Evolutionary conservation across 2,329 filamentous ascomycete species (phyloP).

Genomic region (Fusarium redolens): DNA sequence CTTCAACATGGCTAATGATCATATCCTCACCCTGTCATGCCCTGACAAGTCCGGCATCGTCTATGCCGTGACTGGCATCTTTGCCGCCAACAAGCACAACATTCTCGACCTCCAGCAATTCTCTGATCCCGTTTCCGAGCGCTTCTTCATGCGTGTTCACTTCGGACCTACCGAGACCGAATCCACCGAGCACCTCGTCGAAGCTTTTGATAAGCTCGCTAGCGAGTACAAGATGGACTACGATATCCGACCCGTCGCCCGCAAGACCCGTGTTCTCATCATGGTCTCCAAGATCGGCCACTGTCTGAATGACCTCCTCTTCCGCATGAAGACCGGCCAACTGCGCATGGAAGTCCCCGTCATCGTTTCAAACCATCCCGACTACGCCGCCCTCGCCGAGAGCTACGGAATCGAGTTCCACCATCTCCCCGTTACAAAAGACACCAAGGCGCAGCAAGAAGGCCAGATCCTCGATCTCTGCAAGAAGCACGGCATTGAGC

Average conservation of each 20-base stretch:
- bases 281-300: slow-evolving; percentile 93
- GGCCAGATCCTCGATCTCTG: slow-evolving; percentile 76
- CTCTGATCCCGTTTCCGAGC: slow-evolving; percentile 77
- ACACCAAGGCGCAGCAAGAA: slow-evolving; percentile 82
- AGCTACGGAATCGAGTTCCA: slow-evolving; percentile 83
- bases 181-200: slow-evolving; percentile 63
- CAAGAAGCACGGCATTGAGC: slow-evolving; percentile 75
- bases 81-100: slow-evolving; percentile 79
- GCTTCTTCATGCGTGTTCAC: slow-evolving; percentile 91
- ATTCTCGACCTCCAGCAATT: slow-evolving; percentile 89
- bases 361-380: slow-evolving; percentile 85
- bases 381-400: slow-evolving; percentile 74
- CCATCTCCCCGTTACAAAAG: slow-evolving; percentile 82
- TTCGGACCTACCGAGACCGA: slow-evolving; percentile 70
- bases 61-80: slow-evolving; percentile 82
- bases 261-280: slow-evolving; percentile 82
- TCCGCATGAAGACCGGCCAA: slow-evolving; percentile 80
- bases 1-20: slow-evolving; percentile 62
- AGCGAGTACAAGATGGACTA: slow-evolving; percentile 75
- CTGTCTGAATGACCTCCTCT: slow-evolving; percentile 85
- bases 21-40: slow-evolving; percentile 84
- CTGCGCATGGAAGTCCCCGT: slow-evolving; percentile 80
- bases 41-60: slow-evolving; percentile 88
- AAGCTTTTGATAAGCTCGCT: slow-evolving; percentile 71
- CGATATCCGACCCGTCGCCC: slow-evolving; percentile 73